Base-by-base conservation (phyloP, 2,329 filamentous ascomycete species). In the Colletotrichum viniferum region DNA sequence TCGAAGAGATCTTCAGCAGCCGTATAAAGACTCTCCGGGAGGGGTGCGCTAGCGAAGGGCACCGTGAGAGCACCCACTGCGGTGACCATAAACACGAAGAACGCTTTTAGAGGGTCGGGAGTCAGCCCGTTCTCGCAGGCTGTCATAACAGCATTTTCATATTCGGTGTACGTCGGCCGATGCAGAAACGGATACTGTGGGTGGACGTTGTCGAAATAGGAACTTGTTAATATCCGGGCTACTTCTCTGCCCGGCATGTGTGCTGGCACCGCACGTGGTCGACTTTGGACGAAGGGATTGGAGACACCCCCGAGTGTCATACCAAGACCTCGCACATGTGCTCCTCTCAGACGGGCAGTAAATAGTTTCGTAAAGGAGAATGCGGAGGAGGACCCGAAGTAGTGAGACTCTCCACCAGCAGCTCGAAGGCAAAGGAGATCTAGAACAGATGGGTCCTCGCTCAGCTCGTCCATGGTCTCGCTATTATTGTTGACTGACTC, bases 311-410 rank as follows among this genome's bases (percentile, higher is more conserved):
- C 43, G 6, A 58, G 26, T 7, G 55, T 28, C 26, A 28, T 58
- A 7, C 26, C 55, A 28, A 24, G 55, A 58, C 43, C 21, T 58
- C 55, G 55, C 14, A 28, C 55, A 7, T 28, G 26, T 0, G 55
- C 55, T 24, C 55, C 55, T 28, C 21, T 24, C 24, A 58, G 24
- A 58, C 14, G 26, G 26, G 55, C 21, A 13, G 21, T 66, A 13
- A 82, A 77, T 13, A 82, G 36, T 12, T 76, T 76, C 12, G 80
- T 78, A 26, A 82, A 82, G 5, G 80, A 77, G 70, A 82, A 81
- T 5, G 77, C 73, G 1, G 81, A 82, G 6, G 80, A 82, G 4
- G 81, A 74, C 5, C 81, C 81, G 21, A 82, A 60, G 63, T 81
- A 82, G 8, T 80, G 78, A 7, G 81, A 80, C 55, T 81, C 81